Evolutionary conservation across 208 protist genomes (phyloP), one percentile per base, ranked within the genome.

Genomic region (Trypanosoma platydactyli): DNA sequence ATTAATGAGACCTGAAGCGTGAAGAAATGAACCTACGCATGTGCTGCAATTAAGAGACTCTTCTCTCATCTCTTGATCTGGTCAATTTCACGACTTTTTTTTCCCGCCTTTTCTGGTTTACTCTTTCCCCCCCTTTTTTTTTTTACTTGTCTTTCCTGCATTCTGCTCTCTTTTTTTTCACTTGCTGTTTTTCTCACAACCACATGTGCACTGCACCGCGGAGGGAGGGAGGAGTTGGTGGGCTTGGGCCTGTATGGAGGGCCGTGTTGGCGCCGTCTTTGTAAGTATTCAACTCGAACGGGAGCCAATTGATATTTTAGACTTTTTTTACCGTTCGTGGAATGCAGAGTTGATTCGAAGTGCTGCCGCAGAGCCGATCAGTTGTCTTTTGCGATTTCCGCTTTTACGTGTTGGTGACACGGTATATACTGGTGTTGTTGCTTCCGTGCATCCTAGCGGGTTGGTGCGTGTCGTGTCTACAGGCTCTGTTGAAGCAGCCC

Each of bases 291-390:
- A 71, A 20, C 22, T 80, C 29, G 45, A 49, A 3, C 24, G 33
- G 53, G 30, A 50, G 0, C 53, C 69, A 0, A 56, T 72, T 38
- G 65, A 80, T 38, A 11, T 80, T 12, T 18, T 76, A 6, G 44
- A 72, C 6, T 58, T 80, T 44, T 72, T 74, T 33, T 22, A 67
- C 33, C 61, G 55, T 18, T 46, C 57, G n/a, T 81, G 76, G 76
- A 81, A 81, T 55, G 68, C 60, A 33, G 76, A 81, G 56, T 35
- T 81, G 29, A 9, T 68, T 20, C 75, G 79, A 13, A 79, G 68
- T 29, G 46, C 38, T 11, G 49, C 64, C 18, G 27, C 50, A 2
- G 79, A 81, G 40, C 40, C 72, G 1, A 61, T 61, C 0, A 40
- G 67, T 6, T 81, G 70, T 42, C 41, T 71, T 29, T 40, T 84